Conservation (phyloP, 371 early-diverging fungal genomes). For the Vairimorpha necatrix region DNA sequence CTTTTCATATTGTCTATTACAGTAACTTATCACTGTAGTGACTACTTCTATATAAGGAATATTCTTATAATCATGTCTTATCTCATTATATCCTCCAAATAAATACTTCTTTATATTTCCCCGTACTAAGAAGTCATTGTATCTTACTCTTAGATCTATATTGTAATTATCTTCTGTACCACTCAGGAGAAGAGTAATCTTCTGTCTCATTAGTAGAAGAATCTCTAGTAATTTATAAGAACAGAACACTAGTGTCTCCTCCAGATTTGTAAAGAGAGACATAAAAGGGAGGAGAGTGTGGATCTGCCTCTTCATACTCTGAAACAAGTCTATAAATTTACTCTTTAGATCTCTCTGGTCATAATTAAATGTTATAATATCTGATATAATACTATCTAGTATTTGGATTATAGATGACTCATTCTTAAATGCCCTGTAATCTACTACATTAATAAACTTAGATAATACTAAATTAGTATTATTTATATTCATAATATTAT, state of each 20-base stretch:
- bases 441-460: background rate
- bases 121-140: conserved; percentile 36
- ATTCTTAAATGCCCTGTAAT: background rate
- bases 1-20: conserved; percentile 8
- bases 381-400: background rate
- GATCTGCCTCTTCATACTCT: conserved; percentile 6
- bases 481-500: background rate
- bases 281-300: background rate
- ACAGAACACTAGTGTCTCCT: background rate
- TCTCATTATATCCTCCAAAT: conserved; percentile 55
- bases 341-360: background rate
- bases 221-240: background rate
- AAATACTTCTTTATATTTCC: conserved; percentile 39
- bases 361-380: conserved; percentile 2
- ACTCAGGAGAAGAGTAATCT: background rate
- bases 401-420: background rate
- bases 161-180: conserved; percentile 29
- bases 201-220: background rate
- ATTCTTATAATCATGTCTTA: conserved; percentile 47
- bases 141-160: conserved; percentile 28
- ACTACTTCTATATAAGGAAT: conserved; percentile 47
- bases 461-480: background rate
- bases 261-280: background rate
- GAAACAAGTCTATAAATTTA: conserved; percentile 30
- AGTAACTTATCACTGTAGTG: conserved; percentile 40